phyloP scores from a whole-genome alignment of 192 early-diverging fungal species.

The Dissophora ornata region DNA sequence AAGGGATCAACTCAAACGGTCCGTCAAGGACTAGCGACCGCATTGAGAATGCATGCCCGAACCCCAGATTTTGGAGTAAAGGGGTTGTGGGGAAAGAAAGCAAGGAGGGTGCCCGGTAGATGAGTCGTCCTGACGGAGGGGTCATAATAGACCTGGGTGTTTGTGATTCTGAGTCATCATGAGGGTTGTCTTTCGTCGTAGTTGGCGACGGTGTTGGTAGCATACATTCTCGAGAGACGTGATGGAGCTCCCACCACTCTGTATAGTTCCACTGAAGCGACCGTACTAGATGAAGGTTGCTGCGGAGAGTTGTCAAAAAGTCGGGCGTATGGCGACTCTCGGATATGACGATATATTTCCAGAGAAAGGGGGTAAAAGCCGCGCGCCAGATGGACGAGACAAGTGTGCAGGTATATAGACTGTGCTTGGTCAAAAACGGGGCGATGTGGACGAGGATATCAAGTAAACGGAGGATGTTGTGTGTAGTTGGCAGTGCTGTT shows the following conservation, averaged over 20 bases:
- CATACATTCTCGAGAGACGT: background rate
- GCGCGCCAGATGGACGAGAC: slow-evolving; percentile 15
- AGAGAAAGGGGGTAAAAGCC: slow-evolving; percentile 6
- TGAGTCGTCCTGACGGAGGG: background rate
- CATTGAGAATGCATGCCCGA: slow-evolving; percentile 3
- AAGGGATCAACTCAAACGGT: slow-evolving; percentile 20
- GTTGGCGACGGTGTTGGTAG: background rate
- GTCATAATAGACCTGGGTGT: too few relatives aligned
- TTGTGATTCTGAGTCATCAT: background rate
- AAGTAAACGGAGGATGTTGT: background rate
- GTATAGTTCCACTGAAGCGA: slow-evolving; percentile 25
- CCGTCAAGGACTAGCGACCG: slow-evolving; percentile 11
- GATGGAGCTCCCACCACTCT: slow-evolving; percentile 24
- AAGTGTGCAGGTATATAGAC: slow-evolving; percentile 14
- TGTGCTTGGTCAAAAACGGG: background rate
- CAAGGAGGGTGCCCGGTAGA: slow-evolving; percentile 7
- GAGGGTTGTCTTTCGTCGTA: background rate
- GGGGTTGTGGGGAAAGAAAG: slow-evolving; percentile 22
- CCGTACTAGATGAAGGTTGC: slow-evolving; percentile 2
- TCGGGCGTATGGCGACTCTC: slow-evolving; percentile 11
- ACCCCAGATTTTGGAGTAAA: slow-evolving; percentile 3
- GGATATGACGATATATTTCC: slow-evolving; percentile 17
- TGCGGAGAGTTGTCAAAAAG: slow-evolving; percentile 2
- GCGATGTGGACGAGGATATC: slow-evolving; percentile 23
- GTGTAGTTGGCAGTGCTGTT: background rate